Base-by-base conservation (phyloP, 2,329 filamentous ascomycete species). In the Emydomyces testavorans region DNA sequence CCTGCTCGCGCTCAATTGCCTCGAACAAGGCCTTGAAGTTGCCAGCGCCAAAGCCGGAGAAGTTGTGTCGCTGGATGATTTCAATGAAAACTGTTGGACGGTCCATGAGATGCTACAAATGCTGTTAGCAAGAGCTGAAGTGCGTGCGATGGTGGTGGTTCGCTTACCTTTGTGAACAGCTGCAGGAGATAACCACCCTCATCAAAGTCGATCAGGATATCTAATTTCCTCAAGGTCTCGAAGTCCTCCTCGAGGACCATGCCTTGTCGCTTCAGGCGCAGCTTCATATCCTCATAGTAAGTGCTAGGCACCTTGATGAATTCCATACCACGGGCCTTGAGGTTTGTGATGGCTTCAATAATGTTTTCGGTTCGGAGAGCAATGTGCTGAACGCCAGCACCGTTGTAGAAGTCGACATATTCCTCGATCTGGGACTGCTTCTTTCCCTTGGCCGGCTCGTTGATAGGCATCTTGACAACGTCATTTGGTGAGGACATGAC, bases 11-110 rank as follows among this genome's bases (percentile, higher is more conserved):
- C 75, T 95, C 90, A 64, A 95, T 93, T 2, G 90, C 89, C 73
- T 95, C 89, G 60, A 95, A 95, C 58, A 95, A 61, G 52, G 83
- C 88, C 78, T 88, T 94, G 71, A 95, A 95, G 66, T 95, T 96
- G 1, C 90, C 90, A 0, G 89, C 90, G 3, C 90, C 89, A 58
- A 95, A 95, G 0, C 90, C 90, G 26, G 84, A 81, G 64, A 95
- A 95, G 54, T 87, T 81, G 58, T 93, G 82, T 49, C 89, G 73
- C 72, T 95, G 88, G 58, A 95, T 95, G 58, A 95, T 94, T 76
- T 95, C 90, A 54, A 95, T 80, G 63, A 95, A 95, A 23, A 95
- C 89, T 2, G 90, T 95, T 20, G 90, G 90, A 10, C 90, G 80
- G 67, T 95, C 89, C 82, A 94, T 85, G 56, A 95, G 67, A 54